Evolutionary conservation across 1,284 basidiomycete genomes (phyloP).

Genomic region (Anthracocystis walkeri): DNA sequence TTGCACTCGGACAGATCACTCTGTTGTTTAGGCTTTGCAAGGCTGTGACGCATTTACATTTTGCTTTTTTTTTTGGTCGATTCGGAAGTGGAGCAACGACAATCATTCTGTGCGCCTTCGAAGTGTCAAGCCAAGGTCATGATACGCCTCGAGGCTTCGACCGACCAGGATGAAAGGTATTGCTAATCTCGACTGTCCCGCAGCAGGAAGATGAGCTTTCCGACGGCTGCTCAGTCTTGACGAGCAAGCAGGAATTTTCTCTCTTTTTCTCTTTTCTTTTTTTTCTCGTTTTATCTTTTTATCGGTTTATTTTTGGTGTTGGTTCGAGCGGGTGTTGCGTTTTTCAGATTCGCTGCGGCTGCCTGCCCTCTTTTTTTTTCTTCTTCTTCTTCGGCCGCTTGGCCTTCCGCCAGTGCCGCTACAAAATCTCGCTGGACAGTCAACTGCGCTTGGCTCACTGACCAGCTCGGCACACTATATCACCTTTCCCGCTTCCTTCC

Average conservation of each 20-base stretch:
- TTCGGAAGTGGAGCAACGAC: slow-evolving; percentile 17
- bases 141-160: not conserved
- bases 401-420: slow-evolving; percentile 3
- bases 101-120: not conserved
- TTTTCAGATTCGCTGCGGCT: slow-evolving; percentile 9
- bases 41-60: slow-evolving; percentile 3
- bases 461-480: not conserved
- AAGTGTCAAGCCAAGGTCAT: not conserved
- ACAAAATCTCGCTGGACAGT: not conserved
- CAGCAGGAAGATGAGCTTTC: not conserved
- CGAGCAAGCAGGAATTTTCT: not conserved
- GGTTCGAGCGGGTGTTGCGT: slow-evolving; percentile 3
- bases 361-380: slow-evolving; percentile 3
- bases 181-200: not conserved
- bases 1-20: slow-evolving; percentile 3
- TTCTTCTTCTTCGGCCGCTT: not conserved
- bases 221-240: not conserved
- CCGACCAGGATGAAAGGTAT: not conserved
- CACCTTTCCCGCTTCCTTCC: not conserved
- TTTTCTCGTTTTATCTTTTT: not conserved
- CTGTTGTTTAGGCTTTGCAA: slow-evolving; percentile 8
- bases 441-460: slow-evolving; percentile 2
- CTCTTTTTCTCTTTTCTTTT: not conserved
- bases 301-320: slow-evolving; percentile 1
- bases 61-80: not conserved